Percentiles rank a stretch among this genome's conserved stretches.
Evolutionary conservation across 1,139 yeast genomes (phyloP).

Genomic region (Yarrowia galli): DNA sequence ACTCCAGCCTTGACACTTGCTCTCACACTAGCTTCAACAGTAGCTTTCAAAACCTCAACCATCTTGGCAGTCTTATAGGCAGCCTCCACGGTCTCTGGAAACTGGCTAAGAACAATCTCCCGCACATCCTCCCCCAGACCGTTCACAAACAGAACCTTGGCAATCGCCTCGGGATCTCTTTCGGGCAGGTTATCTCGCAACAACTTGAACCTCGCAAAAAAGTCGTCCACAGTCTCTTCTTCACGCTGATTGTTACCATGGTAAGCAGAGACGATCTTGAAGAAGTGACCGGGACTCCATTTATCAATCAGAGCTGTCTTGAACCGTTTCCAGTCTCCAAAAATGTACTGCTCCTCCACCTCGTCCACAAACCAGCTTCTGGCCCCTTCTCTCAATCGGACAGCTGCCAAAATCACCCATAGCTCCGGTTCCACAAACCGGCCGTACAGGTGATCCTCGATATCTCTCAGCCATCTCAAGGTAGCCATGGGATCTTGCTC

Average conservation of each 20-base stretch:
- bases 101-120: neutral
- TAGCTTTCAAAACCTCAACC: neutral
- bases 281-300: neutral
- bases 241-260: neutral
- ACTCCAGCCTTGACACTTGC: too few relatives aligned
- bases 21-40: neutral
- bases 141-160: neutral
- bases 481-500: neutral
- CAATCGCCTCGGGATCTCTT: neutral
- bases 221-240: neutral
- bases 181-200: slow-evolving; percentile 1
- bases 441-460: neutral
- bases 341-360: neutral
- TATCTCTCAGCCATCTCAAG: neutral
- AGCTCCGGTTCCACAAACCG: neutral
- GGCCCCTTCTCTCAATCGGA: neutral
- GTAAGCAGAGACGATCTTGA: neutral
- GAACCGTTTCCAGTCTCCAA: neutral
- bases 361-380: neutral
- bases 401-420: neutral
- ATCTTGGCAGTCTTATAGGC: neutral
- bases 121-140: neutral
- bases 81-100: neutral
- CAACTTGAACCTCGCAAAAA: neutral
- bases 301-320: neutral